Evolutionary conservation across 2,329 filamentous ascomycete species (phyloP).

Genomic region (Stachybotrys chlorohalonatus): DNA sequence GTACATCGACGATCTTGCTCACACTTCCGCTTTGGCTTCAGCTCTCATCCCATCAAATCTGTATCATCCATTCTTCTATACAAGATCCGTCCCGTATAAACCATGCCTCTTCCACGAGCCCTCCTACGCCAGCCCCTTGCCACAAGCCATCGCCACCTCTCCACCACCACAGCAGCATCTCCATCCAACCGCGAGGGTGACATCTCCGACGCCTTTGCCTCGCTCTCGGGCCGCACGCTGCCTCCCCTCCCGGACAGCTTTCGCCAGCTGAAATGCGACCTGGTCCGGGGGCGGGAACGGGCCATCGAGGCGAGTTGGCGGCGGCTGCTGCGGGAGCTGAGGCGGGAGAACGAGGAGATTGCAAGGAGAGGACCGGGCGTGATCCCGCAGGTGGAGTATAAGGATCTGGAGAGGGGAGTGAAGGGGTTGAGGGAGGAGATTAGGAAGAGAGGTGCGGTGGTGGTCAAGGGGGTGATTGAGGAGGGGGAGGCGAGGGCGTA

Average conservation of each 20-base stretch:
- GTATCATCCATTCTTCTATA: background rate
- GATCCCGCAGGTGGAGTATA: constrained; percentile 44
- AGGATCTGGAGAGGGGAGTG: constrained; percentile 30
- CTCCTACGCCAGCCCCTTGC: background rate
- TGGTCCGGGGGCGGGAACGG: constrained; percentile 40
- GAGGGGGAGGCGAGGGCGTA: constrained; percentile 53
- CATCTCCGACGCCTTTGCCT: constrained; percentile 54
- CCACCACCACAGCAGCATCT: constrained; percentile 6
- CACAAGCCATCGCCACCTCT: constrained; percentile 5
- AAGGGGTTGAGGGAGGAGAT: constrained; percentile 36
- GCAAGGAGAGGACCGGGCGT: constrained; percentile 33
- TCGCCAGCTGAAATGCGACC: constrained; percentile 42
- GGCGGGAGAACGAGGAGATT: constrained; percentile 37
- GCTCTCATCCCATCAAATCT: background rate
- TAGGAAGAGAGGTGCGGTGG: constrained; percentile 50
- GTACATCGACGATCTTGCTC: background rate
- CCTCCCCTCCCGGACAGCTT: constrained; percentile 45
- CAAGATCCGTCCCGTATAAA: background rate
- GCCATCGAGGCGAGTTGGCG: constrained; percentile 39
- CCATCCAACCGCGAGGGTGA: constrained; percentile 45
- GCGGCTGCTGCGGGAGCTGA: constrained; percentile 34
- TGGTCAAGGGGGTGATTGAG: constrained; percentile 58
- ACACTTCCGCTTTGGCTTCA: background rate
- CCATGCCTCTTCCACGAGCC: background rate
- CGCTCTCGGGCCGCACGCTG: constrained; percentile 38